Evolutionary conservation across 495 filamentous ascomycete genomes (phyloP).

Genomic region (Penicillium subrubescens): DNA sequence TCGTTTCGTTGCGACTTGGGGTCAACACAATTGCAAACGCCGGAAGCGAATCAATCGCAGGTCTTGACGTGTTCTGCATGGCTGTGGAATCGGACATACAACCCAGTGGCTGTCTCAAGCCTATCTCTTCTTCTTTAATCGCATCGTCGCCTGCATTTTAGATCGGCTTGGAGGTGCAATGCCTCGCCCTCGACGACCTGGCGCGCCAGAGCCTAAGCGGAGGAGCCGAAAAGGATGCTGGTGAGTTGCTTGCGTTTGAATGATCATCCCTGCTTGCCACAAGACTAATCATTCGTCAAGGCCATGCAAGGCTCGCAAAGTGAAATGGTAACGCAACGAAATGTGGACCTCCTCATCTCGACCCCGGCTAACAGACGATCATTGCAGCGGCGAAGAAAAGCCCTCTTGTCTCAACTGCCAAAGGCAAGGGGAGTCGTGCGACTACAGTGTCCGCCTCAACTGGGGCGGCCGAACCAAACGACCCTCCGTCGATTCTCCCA

Average conservation of each 20-base stretch:
- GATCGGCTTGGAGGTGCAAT: constrained; percentile 41
- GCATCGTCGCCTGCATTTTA: not conserved
- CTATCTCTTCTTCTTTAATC: constrained; percentile 4
- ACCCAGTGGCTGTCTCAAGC: constrained; percentile 4
- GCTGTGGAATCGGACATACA: not conserved
- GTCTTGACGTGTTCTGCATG: constrained; percentile 7
- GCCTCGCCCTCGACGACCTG: constrained; percentile 68
- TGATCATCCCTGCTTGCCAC: not conserved
- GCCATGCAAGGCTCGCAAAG: constrained; percentile 84
- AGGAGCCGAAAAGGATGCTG: constrained; percentile 85
- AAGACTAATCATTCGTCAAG: constrained; percentile 38
- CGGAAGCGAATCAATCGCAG: constrained; percentile 29
- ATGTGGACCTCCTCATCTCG: not conserved
- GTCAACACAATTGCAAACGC: constrained; percentile 35
- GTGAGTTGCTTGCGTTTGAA: constrained; percentile 49
- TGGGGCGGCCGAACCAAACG: constrained; percentile 72
- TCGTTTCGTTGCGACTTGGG: constrained; percentile 47
- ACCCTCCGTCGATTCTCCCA: constrained; percentile 40
- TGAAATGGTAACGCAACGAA: constrained; percentile 65
- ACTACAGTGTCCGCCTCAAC: constrained; percentile 83
- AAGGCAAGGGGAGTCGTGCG: constrained; percentile 74
- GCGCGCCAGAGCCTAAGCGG: constrained; percentile 67
- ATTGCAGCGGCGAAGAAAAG: constrained; percentile 68
- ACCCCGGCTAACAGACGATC: not conserved
- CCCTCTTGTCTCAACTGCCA: constrained; percentile 77